Evolutionary conservation across 2,329 filamentous ascomycete species (phyloP).

Genomic region (Calonectria naviculata): DNA sequence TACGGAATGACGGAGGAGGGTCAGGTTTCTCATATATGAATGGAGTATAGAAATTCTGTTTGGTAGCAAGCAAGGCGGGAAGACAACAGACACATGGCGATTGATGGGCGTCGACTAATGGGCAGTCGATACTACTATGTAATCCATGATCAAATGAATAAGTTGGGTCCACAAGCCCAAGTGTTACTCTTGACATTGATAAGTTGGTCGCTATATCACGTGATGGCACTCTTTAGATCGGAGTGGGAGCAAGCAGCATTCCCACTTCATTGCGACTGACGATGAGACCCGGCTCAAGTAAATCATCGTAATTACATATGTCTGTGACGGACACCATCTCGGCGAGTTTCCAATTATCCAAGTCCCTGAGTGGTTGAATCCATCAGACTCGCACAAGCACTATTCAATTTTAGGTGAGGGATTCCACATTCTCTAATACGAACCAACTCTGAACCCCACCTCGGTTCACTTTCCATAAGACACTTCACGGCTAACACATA

Average conservation of each 20-base stretch:
- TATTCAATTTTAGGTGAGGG: background rate
- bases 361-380: background rate
- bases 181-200: background rate
- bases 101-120: background rate
- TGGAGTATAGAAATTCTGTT: slow-evolving; percentile 22
- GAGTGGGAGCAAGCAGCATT: background rate
- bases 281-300: background rate
- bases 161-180: background rate
- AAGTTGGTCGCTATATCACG: background rate
- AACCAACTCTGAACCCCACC: background rate
- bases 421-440: background rate
- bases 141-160: slow-evolving; percentile 1
- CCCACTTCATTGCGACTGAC: background rate
- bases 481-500: background rate
- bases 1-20: slow-evolving; percentile 4
- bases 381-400: background rate
- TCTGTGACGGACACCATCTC: background rate
- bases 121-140: background rate
- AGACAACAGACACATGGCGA: background rate
- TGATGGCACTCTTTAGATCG: background rate
- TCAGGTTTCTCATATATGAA: slow-evolving; percentile 20
- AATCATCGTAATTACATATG: background rate
- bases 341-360: background rate
- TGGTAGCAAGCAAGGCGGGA: slow-evolving; percentile 6
- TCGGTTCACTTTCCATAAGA: background rate